These are phyloP conservation scores for Sporothrix globosa DNA, from an alignment of 2,329 filamentous ascomycete species.

Conservation along the genomic window DNA sequence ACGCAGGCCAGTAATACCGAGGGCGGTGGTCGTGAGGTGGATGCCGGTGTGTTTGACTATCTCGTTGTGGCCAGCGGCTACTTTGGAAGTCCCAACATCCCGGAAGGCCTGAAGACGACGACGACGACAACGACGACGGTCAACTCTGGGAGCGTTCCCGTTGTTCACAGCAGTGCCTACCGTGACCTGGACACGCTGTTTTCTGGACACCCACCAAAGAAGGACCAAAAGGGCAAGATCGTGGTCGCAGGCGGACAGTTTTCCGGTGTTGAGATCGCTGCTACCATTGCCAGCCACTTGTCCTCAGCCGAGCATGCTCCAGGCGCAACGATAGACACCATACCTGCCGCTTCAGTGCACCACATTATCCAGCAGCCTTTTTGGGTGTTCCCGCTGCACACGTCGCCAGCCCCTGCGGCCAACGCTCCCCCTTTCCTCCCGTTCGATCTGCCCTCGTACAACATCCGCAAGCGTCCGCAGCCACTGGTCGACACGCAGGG, in stretches of 20 bases:
- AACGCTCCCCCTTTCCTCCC: conserved; percentile 68
- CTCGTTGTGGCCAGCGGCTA: conserved; percentile 75
- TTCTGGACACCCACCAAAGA: conserved; percentile 33
- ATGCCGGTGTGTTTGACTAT: conserved; percentile 64
- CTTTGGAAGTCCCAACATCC: conserved; percentile 66
- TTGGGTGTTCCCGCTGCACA: conserved; percentile 69
- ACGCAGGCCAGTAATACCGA: background rate
- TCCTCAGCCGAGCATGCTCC: conserved; percentile 65
- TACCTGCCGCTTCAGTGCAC: conserved; percentile 61
- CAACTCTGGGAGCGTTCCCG: conserved; percentile 49
- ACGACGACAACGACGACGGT: conserved; percentile 37
- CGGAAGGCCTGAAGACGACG: conserved; percentile 46
- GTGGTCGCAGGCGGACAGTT: conserved; percentile 79
- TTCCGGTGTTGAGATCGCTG: conserved; percentile 78
- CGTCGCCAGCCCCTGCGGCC: conserved; percentile 51
- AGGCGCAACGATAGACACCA: conserved; percentile 42
- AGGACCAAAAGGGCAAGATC: conserved; percentile 58
- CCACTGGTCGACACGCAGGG: conserved; percentile 67
- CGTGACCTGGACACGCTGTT: conserved; percentile 58
- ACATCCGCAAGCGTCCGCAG: conserved; percentile 63
- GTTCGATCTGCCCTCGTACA: conserved; percentile 72
- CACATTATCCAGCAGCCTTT: conserved; percentile 71
- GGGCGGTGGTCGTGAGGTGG: conserved; percentile 45
- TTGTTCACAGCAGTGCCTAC: conserved; percentile 71
- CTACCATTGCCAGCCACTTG: conserved; percentile 70